A percentile compares a stretch with the other conserved stretches of the same genome.
Conservation (phyloP, 2,329 filamentous ascomycete genomes). For the Amesomyces nigricolor region DNA sequence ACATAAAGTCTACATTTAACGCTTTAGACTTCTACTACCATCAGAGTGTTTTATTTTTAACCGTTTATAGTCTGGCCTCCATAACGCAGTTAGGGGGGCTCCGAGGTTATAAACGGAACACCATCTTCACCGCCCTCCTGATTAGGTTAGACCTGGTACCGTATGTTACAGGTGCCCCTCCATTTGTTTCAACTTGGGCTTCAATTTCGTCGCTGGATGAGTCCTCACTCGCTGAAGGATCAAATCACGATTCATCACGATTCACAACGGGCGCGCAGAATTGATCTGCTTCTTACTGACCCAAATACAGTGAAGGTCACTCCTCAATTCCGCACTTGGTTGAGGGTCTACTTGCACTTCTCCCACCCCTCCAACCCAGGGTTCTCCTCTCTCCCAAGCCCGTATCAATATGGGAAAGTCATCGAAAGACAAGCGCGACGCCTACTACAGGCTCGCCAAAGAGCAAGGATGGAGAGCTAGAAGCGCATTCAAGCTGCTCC, state of each 20-base stretch:
- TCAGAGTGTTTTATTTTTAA: too few species aligned
- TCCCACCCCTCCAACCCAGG: conserved; percentile 11
- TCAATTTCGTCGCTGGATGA: too few species aligned
- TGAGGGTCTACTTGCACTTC: background rate
- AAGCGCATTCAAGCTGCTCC: conserved; percentile 93
- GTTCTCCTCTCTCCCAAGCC: conserved; percentile 27
- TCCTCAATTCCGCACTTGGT: background rate
- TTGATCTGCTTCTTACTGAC: too few species aligned
- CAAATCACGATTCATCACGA: too few species aligned
- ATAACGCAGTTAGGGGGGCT: too few species aligned
- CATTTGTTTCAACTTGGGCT: background rate
- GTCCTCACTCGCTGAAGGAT: background rate
- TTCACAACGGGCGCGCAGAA: too few species aligned
- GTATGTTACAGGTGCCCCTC: conserved; percentile 10
- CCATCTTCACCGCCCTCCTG: background rate
- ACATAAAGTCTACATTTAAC: too few species aligned
- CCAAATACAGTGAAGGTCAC: too few species aligned
- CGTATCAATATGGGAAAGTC: conserved; percentile 74
- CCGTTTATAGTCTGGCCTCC: too few species aligned
- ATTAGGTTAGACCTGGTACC: background rate
- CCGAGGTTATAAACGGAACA: too few species aligned
- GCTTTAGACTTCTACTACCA: too few species aligned
- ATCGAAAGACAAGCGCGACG: conserved; percentile 97
- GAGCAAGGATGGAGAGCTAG: conserved; percentile 97
- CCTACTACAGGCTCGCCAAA: conserved; percentile 95